Evolutionary conservation across 495 filamentous ascomycete genomes (phyloP), one percentile per base, ranked within the genome.

Genomic region (Aspergillus indologenus): DNA sequence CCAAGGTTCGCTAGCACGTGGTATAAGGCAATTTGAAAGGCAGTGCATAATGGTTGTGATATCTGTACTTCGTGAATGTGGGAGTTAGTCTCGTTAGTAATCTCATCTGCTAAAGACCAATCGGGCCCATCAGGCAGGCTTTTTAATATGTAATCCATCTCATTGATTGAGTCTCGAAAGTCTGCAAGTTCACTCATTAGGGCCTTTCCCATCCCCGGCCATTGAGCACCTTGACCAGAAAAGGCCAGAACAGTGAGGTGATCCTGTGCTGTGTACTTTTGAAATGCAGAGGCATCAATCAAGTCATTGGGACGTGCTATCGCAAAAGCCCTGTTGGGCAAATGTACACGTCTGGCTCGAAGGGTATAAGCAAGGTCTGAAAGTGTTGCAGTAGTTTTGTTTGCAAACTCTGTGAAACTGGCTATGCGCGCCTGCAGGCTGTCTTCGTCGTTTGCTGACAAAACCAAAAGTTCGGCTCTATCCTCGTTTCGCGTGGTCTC

Each of bases 161-260:
- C 47, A 18, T 53, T 26, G n/a, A 43, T 40, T 21, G 63, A 34
- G 5, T 48, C 45, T 1, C 45, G 22, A 11, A 52, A 19, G 21
- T 21, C n/a, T 23, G 12, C 9, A 34, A 31, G 44, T n/a, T 47
- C 5, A 58, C 9, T 29, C 8, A 44, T 26, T 47, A 62, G 66
- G 15, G 53, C 60, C 26, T 11, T 58, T 0, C 65, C 71, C 71
- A 74, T 72, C 0, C 40, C 62, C 3, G 46, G 2, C 65, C 68
- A 70, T 34, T 68, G 65, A 1, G 64, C 66, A 2, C 68, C 70
- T 47, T 72, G 70, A 5, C 70, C 70, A 18, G 68, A 63, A 49
- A 73, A 71, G 1, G 63, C 47, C 29, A 62, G 46, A 21, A 51
- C 59, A 3, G 55, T 18, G 24, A 15, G 6, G 45, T 49, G 19